Percentiles rank a stretch among this genome's conserved stretches.
Evolutionary conservation across 441 rosid genomes (phyloP).

Genomic region (Isatis lusitanica): DNA sequence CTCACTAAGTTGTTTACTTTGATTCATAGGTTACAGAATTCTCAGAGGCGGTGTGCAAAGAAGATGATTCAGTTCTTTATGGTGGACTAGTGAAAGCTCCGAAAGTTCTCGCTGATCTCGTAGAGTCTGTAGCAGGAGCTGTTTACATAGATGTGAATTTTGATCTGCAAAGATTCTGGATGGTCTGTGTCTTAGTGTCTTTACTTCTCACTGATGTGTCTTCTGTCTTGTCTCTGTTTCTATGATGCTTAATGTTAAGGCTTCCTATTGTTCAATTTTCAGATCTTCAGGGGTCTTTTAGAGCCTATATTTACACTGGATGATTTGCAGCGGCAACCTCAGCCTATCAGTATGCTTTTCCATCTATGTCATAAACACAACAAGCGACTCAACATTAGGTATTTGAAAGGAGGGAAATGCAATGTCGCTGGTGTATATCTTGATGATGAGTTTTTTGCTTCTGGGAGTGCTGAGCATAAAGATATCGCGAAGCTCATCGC

Average conservation of each 20-base stretch:
- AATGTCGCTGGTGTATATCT: conserved; percentile 53
- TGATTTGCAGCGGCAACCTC: conserved; percentile 64
- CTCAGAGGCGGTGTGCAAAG: conserved; percentile 50
- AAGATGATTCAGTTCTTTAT: conserved; percentile 47
- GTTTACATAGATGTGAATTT: conserved; percentile 58
- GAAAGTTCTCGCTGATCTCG: conserved; percentile 79
- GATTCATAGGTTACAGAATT: conserved; percentile 58
- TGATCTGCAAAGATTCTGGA: conserved; percentile 66
- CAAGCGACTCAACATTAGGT: conserved; percentile 49
- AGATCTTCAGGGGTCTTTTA: conserved; percentile 66
- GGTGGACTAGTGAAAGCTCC: conserved; percentile 84
- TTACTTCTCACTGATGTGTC: not conserved
- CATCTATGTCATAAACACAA: conserved; percentile 68
- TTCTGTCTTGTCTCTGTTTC: conserved; percentile 9
- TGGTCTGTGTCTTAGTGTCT: conserved; percentile 43
- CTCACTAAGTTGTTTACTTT: not conserved
- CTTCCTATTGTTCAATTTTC: conserved; percentile 4
- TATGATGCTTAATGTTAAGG: not conserved
- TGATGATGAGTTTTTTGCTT: conserved; percentile 50
- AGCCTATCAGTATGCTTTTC: conserved; percentile 63
- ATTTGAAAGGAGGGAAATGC: conserved; percentile 34
- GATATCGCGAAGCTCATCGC: conserved; percentile 70
- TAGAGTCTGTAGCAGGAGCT: conserved; percentile 82
- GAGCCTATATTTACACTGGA: conserved; percentile 67
- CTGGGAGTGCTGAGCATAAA: conserved; percentile 56